These are phyloP conservation scores for Chrysoporthe puriensis DNA, from an alignment of 2,329 filamentous ascomycete species.

Conservation along the genomic window DNA sequence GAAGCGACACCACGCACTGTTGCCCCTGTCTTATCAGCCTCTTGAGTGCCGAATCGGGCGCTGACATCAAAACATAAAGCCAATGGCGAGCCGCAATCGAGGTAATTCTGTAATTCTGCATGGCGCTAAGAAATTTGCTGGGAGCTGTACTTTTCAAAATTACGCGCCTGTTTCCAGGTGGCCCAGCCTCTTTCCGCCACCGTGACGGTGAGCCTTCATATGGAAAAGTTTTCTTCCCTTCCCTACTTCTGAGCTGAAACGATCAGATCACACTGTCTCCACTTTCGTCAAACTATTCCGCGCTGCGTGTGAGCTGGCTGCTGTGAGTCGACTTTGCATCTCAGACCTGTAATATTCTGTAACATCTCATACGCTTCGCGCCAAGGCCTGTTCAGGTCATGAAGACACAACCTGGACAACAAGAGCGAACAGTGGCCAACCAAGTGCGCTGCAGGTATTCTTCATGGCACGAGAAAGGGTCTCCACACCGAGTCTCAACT, in stretches of 20 bases:
- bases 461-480: neutral
- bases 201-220: neutral
- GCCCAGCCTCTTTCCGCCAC: conserved; percentile 12
- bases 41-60: neutral
- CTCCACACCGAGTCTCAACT: neutral
- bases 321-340: neutral
- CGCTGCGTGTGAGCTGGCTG: neutral
- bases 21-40: neutral
- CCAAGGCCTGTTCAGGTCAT: neutral
- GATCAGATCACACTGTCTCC: neutral
- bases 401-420: neutral
- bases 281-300: neutral
- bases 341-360: neutral
- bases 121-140: neutral
- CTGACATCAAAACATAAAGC: neutral
- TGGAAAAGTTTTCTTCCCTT: neutral
- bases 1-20: neutral
- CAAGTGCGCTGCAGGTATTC: neutral
- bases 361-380: neutral
- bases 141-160: neutral
- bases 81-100: neutral
- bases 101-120: neutral
- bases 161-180: neutral
- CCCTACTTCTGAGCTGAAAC: neutral
- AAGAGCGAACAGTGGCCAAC: neutral